Base-by-base conservation (phyloP, 1,139 yeast species). In the Arxiozyma bovina region DNA sequence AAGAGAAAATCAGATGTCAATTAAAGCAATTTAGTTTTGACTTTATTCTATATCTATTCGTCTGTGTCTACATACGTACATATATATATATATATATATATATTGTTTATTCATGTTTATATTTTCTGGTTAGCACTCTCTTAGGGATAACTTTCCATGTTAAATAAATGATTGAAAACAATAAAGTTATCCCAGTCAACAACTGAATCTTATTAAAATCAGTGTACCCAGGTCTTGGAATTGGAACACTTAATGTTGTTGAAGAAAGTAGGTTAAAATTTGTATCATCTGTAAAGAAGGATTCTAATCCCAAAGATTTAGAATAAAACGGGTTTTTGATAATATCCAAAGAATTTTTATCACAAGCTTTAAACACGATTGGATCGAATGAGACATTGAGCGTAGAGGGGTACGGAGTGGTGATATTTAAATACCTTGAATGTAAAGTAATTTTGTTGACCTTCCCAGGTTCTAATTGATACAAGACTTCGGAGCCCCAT, bases 281-380 rank as follows among this genome's bases (percentile, higher is more conserved):
- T 0, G 82, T 77, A 43, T 73, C 67, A 1, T 69, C 66, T 1
- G 80, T 79, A 60, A 78, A 79, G 50, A 70, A 67, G 1, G 74
- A 62, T 58, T 77, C 81, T 54, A 72, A 71, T 3, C 80, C 80
- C 21, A 75, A 52, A 7, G 62, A 62, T 43, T 62, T 68, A 4
- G 65, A 57, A 55, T 76, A 78, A 48, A 74, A 73, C 21, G 75
- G 73, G 43, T 71, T 71, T 56, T 63, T 60, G 45, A 59, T 50
- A 45, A 71, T 60, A 50, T 63, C 63, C 50, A 61, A 54, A 21
- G 59, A 48, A 21, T 60, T 55, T 34, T 71, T 67, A 53, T 72
- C 74, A 63, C 84, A 80, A 0, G 80, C 82, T 73, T 77, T 74
- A 58, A 78, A 79, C 2, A 79, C 67, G 4, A 63, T 59, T 3